Conservation (phyloP, 768 basidiomycete genomes). For the Amanita rimosa region DNA sequence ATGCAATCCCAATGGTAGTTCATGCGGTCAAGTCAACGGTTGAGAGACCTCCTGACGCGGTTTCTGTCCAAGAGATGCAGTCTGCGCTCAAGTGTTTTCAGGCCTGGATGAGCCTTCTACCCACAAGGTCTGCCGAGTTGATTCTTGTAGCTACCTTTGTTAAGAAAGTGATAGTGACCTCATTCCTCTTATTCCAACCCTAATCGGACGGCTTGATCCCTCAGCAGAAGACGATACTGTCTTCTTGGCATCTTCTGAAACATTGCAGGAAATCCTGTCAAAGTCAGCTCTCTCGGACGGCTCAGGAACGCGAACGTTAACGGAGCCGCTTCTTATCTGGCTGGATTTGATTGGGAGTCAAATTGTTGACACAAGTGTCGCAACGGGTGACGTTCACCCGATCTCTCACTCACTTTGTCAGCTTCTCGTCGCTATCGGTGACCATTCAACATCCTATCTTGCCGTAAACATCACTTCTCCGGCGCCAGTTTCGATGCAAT, state of each 20-base stretch:
- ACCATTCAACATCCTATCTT: conserved; percentile 76
- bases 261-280: conserved; percentile 68
- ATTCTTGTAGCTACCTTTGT: neutral
- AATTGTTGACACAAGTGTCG: conserved; percentile 26
- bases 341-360: conserved; percentile 39
- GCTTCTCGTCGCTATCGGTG: conserved; percentile 70
- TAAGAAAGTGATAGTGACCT: conserved; percentile 39
- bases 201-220: conserved; percentile 55
- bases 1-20: conserved; percentile 61
- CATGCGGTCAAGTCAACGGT: conserved; percentile 56
- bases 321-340: conserved; percentile 85
- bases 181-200: conserved; percentile 49
- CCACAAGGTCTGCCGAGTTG: conserved; percentile 42
- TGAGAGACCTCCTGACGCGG: conserved; percentile 20
- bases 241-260: conserved; percentile 58
- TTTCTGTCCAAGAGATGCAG: conserved; percentile 37
- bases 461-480: conserved; percentile 53
- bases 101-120: conserved; percentile 70
- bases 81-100: conserved; percentile 73
- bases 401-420: conserved; percentile 68
- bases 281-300: conserved; percentile 67
- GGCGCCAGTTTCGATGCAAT: conserved; percentile 20
- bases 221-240: conserved; percentile 36
- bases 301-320: conserved; percentile 56
- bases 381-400: conserved; percentile 36